Conservation (phyloP, 2,329 filamentous ascomycete genomes). For the Fusarium devonianum region DNA sequence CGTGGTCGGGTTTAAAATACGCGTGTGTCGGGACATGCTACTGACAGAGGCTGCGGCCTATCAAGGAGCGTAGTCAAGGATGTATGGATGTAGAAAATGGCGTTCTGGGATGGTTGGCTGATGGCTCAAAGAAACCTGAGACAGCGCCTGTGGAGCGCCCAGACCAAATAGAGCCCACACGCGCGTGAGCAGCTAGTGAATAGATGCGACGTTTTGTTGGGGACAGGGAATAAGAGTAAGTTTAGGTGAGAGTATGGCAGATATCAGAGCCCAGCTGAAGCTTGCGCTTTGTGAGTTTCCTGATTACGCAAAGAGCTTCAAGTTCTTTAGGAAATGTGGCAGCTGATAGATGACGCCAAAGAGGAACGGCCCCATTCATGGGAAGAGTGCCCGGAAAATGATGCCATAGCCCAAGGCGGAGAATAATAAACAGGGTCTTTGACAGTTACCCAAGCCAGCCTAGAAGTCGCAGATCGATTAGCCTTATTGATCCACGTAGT, state of each 20-base stretch:
- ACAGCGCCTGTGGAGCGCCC: conserved; percentile 19
- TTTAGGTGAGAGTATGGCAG: conserved; percentile 21
- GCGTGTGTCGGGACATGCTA: background rate
- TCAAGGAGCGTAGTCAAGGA: conserved; percentile 5
- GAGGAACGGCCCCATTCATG: too few species aligned
- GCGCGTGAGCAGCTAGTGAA: conserved; percentile 20
- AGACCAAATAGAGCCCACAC: conserved; percentile 18
- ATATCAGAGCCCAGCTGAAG: conserved; percentile 8
- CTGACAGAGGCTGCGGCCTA: conserved; percentile 13
- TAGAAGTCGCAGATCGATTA: conserved; percentile 29
- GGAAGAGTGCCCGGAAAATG: too few species aligned
- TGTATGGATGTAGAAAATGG: conserved; percentile 10
- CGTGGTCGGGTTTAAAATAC: conserved; percentile 7
- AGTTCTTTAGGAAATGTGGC: background rate
- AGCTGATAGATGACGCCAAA: conserved; percentile 5
- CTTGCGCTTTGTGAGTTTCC: background rate
- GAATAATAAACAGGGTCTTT: background rate
- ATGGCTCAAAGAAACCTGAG: conserved; percentile 14
- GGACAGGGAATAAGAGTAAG: conserved; percentile 3
- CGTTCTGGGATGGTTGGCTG: conserved; percentile 8
- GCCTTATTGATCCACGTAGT: conserved; percentile 19
- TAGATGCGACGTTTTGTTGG: conserved; percentile 12
- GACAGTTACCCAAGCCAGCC: conserved; percentile 2
- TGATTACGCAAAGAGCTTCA: background rate
- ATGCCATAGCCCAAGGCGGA: background rate